A percentile compares a stretch with the other conserved stretches of the same genome.
Conservation (phyloP, 2,329 filamentous ascomycete genomes). For the Fusarium annulatum region DNA sequence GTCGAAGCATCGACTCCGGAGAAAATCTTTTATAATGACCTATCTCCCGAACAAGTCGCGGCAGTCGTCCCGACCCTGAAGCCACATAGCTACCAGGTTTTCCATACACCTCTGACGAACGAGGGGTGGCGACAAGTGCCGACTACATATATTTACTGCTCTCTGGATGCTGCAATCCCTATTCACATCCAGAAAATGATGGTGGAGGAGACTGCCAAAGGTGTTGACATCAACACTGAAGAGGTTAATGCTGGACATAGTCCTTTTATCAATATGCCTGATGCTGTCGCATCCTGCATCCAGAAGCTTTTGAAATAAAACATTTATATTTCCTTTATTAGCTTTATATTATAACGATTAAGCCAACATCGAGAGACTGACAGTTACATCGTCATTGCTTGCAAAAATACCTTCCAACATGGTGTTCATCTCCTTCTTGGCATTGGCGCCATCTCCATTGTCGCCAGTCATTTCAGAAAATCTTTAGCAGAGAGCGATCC, state of each 20-base stretch:
- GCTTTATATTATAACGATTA: too few species aligned
- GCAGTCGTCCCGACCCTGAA: not conserved
- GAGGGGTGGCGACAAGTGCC: not conserved
- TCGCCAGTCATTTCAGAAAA: too few species aligned
- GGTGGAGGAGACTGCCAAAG: not conserved
- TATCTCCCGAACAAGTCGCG: not conserved
- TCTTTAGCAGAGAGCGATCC: too few species aligned
- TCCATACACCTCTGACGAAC: not conserved
- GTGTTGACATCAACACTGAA: not conserved
- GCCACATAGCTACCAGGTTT: not conserved
- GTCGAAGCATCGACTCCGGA: not conserved
- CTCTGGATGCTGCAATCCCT: not conserved
- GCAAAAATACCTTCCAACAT: too few species aligned
- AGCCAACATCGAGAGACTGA: too few species aligned
- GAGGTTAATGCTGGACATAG: not conserved
- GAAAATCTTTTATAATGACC: not conserved
- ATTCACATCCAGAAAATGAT: not conserved
- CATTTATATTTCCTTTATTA: too few species aligned
- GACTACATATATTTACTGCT: not conserved
- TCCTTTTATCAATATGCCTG: not conserved
- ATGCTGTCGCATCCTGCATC: not conserved
- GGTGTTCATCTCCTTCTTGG: too few species aligned
- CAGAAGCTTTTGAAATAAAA: not conserved
- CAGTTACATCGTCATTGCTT: too few species aligned
- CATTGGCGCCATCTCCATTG: too few species aligned